Base-by-base conservation (phyloP, 257 asterid genomes). In the Solanum tarapatanum region DNA sequence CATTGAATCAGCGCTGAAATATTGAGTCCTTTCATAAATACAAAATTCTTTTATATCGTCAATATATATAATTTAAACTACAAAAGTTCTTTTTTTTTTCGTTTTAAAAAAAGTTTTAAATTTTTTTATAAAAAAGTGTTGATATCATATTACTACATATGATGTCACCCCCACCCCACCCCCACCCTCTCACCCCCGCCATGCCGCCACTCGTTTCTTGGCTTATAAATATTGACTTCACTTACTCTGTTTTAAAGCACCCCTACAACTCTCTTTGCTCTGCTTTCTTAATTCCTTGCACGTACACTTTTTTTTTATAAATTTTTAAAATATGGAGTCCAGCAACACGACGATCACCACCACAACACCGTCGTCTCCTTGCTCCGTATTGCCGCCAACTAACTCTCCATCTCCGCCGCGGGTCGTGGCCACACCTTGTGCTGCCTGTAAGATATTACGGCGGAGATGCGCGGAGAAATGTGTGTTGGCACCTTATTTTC, bases 401-500 rank as follows among this genome's bases (percentile, higher is more conserved):
- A 12, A 23, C 30, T 72, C 92, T 8, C 85, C 92, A 8, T 84
- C 91, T 8, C 88, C 90, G 2, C 91, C 92, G 1, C 84, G 88
- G 32, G 73, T 90, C 35, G 95, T 89, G 33, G 87, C 90, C 55
- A 96, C 93, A 85, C 97, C 98, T 58, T 95, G 98, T 35, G 97
- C 98, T 33, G 98, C 98, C 39, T 95, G 98, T 88, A 95, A 93
- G 92, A 91, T 95, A 41, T 68, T 95, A 5, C 90, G 98, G 23
- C 89, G 97, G 84, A 89, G 96, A 66, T 95, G 98, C 68, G 93
- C 93, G 16, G 95, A 94, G 11, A 95, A 94, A 88, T 95, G 98
- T 26, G 95, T 95, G 28, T 74, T 95, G 90, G 96, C 98, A 23
- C 98, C 98, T 10, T 94, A 95, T 82, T 95, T 95, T 60, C 98